Evolutionary conservation across 2,329 filamentous ascomycete genomes (phyloP).

Genomic region (Teratosphaeria destructans): DNA sequence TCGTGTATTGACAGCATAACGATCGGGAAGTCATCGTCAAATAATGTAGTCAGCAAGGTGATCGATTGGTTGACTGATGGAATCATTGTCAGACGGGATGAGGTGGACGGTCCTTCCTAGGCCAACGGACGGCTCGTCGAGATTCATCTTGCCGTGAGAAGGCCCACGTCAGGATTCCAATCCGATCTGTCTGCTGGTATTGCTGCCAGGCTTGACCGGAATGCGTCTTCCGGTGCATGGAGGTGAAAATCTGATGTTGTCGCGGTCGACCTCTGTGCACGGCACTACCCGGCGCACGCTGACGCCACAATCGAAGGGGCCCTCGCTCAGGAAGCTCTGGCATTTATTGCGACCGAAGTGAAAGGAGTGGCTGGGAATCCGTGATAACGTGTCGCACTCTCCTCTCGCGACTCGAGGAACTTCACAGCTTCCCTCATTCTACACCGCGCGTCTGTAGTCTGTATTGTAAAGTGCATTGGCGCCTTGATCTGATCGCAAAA

Average conservation of each 20-base stretch:
- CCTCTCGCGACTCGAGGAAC: neutral
- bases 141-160: too few species aligned
- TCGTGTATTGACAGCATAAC: too few species aligned
- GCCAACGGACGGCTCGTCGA: too few species aligned
- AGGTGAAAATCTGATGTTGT: neutral
- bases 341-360: neutral
- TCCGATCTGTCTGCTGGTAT: too few species aligned
- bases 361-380: neutral
- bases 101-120: too few species aligned
- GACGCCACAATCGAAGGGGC: neutral
- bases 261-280: neutral
- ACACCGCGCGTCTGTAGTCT: neutral
- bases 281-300: neutral
- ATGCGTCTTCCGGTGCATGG: too few species aligned
- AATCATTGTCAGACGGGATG: too few species aligned
- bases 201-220: too few species aligned
- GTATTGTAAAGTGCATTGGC: neutral
- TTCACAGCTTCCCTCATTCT: neutral
- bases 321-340: neutral
- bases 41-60: too few species aligned
- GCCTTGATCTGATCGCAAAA: neutral
- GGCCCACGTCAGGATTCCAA: too few species aligned
- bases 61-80: too few species aligned
- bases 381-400: neutral
- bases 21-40: too few species aligned